Base-by-base conservation (phyloP, 345 rosid species). In the Eutrema yunnanense region DNA sequence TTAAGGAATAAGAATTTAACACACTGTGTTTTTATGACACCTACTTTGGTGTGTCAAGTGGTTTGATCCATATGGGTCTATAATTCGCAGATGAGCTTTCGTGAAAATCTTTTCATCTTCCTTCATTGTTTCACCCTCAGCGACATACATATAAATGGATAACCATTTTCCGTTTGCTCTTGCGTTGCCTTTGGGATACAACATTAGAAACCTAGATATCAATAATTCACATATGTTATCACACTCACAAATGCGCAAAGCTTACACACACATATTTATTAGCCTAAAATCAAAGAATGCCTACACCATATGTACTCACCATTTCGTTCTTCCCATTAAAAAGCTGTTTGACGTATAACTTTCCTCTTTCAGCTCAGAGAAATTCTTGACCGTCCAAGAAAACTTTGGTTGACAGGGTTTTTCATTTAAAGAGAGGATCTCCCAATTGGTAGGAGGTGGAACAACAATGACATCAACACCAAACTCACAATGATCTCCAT, bases 401-500 rank as follows among this genome's bases (percentile, higher is more conserved):
- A 51, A 40, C 16, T 41, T 48, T 9, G 33, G 72, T 9, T 1
- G 2, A 41, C 7, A 9, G 32, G 8, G 36, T 6, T 65, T 3
- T 4, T 0, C 37, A 6, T 4, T 32, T 6, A 19, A 65, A 8
- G 70, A 65, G 34, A 50, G 5, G 5, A 36, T 50, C 26, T 65
- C 70, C 47, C 5, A 37, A 6, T 49, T 65, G 19, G 37, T 49
- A 6, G 47, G 43, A 34, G 58, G 58, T 12, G 34, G 8, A 48
- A 3, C 34, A 50, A 50, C 58, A 49, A 34, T 11, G 47, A 50
- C n/a, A 49, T 65, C 58, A 37, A 50, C 61, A 52, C 61, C 71
- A 67, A 67, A 67, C 40, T 67, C 61, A n/a, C 61, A 67, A 0
- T 52, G 61, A 40, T 30, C 62, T 42, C 53, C 62, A 6, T 42